Evolutionary conservation across 2,329 filamentous ascomycete species (phyloP), one percentile per base, ranked within the genome.

Genomic region (Elsinoe fawcettii): DNA sequence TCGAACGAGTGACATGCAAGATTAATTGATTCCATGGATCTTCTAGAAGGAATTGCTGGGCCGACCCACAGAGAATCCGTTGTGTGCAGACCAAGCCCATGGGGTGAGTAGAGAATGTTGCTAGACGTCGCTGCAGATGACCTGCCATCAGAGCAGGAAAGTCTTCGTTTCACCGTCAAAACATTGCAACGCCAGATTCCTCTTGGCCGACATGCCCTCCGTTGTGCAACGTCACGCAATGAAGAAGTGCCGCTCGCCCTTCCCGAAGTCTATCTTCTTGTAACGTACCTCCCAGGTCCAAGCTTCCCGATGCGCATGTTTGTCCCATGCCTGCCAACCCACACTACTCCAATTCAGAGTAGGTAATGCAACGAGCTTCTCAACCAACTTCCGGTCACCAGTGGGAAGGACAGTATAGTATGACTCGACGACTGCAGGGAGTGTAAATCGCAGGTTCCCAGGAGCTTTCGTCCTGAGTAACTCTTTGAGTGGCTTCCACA

Each of bases 391-490:
- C 11, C n/a, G 11, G 3, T 11, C 14, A 16, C 51, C 51, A n/a
- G 58, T 58, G 16, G 16, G 46, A 3, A 36, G 30, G 5, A 47
- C 46, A 18, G 58, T 55, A 8, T 57, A 43, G 18, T 36, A 36
- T 11, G 39, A 55, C 41, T 59, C 37, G 2, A 60, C 57, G 8
- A 66, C 59, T 2, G 59, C 64, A 16, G 76, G 76, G 27, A 79
- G 47, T 0, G 75, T 77, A 60, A 70, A 74, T 3, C 74, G 69
- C 3, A 69, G 57, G 16, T 66, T 64, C 0, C 69, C 73, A 1
- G 73, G 70, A 6, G 69, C 69, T 18, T 68, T 62, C 5, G 27
- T 51, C 2, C 62, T 56, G 4, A 76, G 65, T 3, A 61, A 32
- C 3, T 59, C 41, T 12, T 63, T 57, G 16, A 69, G 59, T 39